A percentile compares a stretch with the other conserved stretches of the same genome.
Conservation (phyloP, 2,329 filamentous ascomycete species). For the Claviceps capensis region DNA sequence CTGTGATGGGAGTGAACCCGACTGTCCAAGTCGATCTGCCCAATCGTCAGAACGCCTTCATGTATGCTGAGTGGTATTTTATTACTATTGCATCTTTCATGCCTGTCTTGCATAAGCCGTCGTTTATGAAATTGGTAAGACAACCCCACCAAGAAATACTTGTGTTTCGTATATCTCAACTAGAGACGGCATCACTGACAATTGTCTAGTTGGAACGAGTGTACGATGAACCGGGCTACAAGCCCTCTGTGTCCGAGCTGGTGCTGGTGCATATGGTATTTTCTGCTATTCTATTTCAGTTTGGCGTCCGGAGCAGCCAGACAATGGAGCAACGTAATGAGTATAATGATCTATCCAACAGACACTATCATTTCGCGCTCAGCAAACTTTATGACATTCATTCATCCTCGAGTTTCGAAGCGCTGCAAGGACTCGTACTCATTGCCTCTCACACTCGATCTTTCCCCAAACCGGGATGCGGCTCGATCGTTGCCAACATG, state of each 20-base stretch:
- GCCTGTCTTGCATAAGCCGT: constrained; percentile 64
- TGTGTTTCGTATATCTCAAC: neutral
- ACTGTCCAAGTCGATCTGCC: constrained; percentile 47
- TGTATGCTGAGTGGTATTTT: constrained; percentile 65
- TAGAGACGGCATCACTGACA: neutral
- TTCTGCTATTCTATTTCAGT: constrained; percentile 65
- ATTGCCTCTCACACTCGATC: constrained; percentile 60
- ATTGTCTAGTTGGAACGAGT: constrained; percentile 41
- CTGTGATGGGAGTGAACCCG: constrained; percentile 47
- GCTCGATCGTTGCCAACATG: constrained; percentile 51
- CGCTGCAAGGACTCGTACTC: constrained; percentile 61
- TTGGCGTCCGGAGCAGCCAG: constrained; percentile 53
- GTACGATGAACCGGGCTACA: constrained; percentile 55
- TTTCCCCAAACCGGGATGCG: constrained; percentile 67
- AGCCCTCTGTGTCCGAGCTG: constrained; percentile 48
- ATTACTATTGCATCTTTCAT: constrained; percentile 56
- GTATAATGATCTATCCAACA: constrained; percentile 53
- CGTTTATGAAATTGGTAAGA: constrained; percentile 54
- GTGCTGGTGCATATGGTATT: constrained; percentile 70
- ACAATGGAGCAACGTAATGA: constrained; percentile 37
- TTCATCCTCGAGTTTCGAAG: constrained; percentile 45
- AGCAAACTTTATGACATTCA: constrained; percentile 54
- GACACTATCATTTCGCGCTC: constrained; percentile 65
- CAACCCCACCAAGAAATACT: neutral
- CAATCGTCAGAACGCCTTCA: constrained; percentile 47